Percentiles rank a stretch among this genome's conserved stretches.
These are phyloP conservation scores for Penicillium capsulatum DNA, from an alignment of 2,329 filamentous ascomycete genomes.

Conservation along the genomic window DNA sequence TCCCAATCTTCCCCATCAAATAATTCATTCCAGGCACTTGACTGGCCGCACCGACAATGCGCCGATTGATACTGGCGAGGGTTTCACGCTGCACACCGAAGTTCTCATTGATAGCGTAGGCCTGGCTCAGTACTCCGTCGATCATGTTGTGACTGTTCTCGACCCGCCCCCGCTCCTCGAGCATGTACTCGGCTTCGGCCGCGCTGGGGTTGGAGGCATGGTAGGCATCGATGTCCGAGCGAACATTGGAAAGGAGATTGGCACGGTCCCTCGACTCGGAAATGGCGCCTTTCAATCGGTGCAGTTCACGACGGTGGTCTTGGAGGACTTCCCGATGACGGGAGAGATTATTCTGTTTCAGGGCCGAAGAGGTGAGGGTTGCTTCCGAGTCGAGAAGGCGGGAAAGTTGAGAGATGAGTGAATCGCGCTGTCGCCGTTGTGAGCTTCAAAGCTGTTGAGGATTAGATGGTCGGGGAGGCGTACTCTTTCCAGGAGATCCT, in stretches of 20 bases:
- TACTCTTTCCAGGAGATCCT: slow-evolving; percentile 67
- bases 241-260: slow-evolving; percentile 85
- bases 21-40: slow-evolving; percentile 91
- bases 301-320: slow-evolving; percentile 79
- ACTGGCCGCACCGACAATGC: slow-evolving; percentile 83
- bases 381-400: slow-evolving; percentile 92
- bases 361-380: slow-evolving; percentile 75
- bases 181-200: slow-evolving; percentile 94
- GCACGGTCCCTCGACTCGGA: slow-evolving; percentile 76
- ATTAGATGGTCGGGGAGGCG: slow-evolving; percentile 3
- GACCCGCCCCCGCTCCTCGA: slow-evolving; percentile 78
- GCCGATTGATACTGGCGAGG: slow-evolving; percentile 78
- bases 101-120: slow-evolving; percentile 92
- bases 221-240: slow-evolving; percentile 87
- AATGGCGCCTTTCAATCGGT: slow-evolving; percentile 68
- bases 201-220: slow-evolving; percentile 73
- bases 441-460: slow-evolving; percentile 2
- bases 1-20: slow-evolving; percentile 85
- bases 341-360: slow-evolving; percentile 95
- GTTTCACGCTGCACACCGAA: slow-evolving; percentile 86
- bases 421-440: slow-evolving; percentile 63
- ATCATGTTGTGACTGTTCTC: slow-evolving; percentile 87
- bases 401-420: slow-evolving; percentile 72
- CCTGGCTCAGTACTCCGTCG: slow-evolving; percentile 87
- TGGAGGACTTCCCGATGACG: slow-evolving; percentile 85